Evolutionary conservation across 2,329 filamentous ascomycete species (phyloP), one percentile per base, ranked within the genome.

Genomic region (Aurifilum marmelostoma): DNA sequence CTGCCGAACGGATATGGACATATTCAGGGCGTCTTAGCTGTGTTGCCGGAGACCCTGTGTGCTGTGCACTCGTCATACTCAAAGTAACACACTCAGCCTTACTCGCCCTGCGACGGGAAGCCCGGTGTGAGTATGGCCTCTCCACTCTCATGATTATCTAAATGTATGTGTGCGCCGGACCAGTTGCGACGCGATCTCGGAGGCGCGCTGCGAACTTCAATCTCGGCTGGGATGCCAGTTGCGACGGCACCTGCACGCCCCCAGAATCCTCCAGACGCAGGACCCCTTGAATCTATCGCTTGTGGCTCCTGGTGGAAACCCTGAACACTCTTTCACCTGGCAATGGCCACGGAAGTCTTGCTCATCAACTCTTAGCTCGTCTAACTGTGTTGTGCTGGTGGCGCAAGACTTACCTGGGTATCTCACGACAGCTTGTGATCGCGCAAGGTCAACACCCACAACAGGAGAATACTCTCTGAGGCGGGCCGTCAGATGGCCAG

Each of bases 401-500:
- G 52, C 52, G 52, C 52, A 29, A 56, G 43, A 18, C 27, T 8
- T 56, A 56, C 52, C 52, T 2, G 27, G 24, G 52, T 16, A 56
- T 56, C 56, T 59, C 32, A 59, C 56, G 29, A 37, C 18, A 37
- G 32, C 21, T n/a, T 59, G 14, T 34, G 18, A 5, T 37, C 27
- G 8, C 8, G 39, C 27, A 41, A 32, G 41, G 41, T 43, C 6
- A 29, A 43, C 43, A n/a, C 6, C 9, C 18, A 47, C 43, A 47
- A 52, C 34, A 39, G n/a, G n/a, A 16, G 27, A 14, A 14, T 24
- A 9, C 24, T 52, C 52, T 24, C 24, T 43, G 63, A 39, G 29
- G 50, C 63, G 41, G 63, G 50, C 32, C 63, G 54, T 43, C 63
- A 71, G 43, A 58, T 50, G 66, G 65, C 62, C 69, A 66, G 63